These are phyloP conservation scores for Delonix regia DNA, from an alignment of 306 rosid genomes.

Conservation along the genomic window DNA sequence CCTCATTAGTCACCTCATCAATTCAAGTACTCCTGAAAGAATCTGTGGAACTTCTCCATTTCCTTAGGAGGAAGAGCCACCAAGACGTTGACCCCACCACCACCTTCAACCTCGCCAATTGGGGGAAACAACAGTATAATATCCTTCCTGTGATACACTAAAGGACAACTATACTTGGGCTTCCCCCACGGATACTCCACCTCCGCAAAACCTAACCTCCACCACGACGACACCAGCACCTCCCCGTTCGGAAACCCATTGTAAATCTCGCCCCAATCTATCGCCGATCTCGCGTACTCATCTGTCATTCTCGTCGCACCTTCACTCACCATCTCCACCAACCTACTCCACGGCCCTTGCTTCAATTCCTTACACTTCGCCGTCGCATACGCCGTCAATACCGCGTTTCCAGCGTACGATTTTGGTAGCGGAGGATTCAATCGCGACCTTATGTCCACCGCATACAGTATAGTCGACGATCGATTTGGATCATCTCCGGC, in stretches of 20 bases:
- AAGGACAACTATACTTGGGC: conserved; percentile 72
- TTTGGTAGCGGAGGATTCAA: conserved; percentile 54
- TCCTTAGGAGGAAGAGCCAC: conserved; percentile 66
- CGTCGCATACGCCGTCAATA: conserved; percentile 52
- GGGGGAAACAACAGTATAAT: conserved; percentile 70
- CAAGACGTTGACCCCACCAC: conserved; percentile 46
- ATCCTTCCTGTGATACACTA: conserved; percentile 63
- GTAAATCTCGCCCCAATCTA: conserved; percentile 75
- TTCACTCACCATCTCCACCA: conserved; percentile 64
- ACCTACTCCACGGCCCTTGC: conserved; percentile 37
- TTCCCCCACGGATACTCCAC: conserved; percentile 89
- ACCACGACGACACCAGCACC: conserved; percentile 80
- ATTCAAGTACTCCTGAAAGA: conserved; percentile 43
- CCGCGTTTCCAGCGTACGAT: conserved; percentile 56
- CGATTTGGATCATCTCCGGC: conserved; percentile 32
- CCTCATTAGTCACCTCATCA: not conserved
- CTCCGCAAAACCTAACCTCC: conserved; percentile 71
- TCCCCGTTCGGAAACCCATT: conserved; percentile 76
- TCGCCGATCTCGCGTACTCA: conserved; percentile 65
- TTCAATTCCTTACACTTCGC: conserved; percentile 49
- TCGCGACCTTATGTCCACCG: conserved; percentile 59
- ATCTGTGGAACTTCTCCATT: conserved; percentile 52
- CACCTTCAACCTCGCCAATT: conserved; percentile 25
- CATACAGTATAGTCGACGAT: conserved; percentile 59
- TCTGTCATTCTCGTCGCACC: conserved; percentile 64